These are phyloP conservation scores for Tylopilus balloui DNA, from an alignment of 768 basidiomycete genomes.

Conservation along the genomic window DNA sequence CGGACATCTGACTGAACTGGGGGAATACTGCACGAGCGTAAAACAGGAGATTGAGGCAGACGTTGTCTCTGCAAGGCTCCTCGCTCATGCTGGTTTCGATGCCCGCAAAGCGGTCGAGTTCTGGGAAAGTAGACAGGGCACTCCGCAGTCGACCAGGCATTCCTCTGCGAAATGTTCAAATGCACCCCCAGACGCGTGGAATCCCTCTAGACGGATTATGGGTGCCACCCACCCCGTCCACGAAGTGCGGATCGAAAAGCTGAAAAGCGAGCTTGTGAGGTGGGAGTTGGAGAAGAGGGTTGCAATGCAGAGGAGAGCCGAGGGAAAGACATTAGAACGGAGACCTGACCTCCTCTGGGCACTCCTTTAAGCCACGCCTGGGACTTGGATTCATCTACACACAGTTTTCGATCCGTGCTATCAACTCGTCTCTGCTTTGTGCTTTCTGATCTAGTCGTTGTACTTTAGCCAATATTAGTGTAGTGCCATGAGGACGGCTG, in stretches of 20 bases:
- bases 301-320: slow-evolving; percentile 16
- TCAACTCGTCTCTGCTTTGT: neutral
- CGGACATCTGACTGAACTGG: slow-evolving; percentile 66
- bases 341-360: slow-evolving; percentile 12
- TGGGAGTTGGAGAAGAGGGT: slow-evolving; percentile 41
- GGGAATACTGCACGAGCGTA: slow-evolving; percentile 72
- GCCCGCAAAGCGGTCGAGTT: slow-evolving; percentile 76
- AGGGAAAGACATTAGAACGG: slow-evolving; percentile 19
- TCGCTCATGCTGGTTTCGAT: slow-evolving; percentile 90
- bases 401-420: neutral
- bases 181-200: slow-evolving; percentile 8
- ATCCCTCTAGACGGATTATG: slow-evolving; percentile 30
- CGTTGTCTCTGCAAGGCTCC: slow-evolving; percentile 79
- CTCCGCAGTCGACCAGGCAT: slow-evolving; percentile 16
- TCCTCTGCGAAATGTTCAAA: slow-evolving; percentile 16
- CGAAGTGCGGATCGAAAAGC: slow-evolving; percentile 37
- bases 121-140: slow-evolving; percentile 62
- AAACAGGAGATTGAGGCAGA: slow-evolving; percentile 93
- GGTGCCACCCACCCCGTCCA: slow-evolving; percentile 44
- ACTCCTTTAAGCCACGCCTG: slow-evolving; percentile 4
- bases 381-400: slow-evolving; percentile 3
- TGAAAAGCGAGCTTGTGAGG: slow-evolving; percentile 41
- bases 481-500: no score
- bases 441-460: slow-evolving; percentile 2
- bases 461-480: slow-evolving; percentile 2